Conservation (phyloP, 148 eudicot species). For the Pharnaceum exiguum region DNA sequence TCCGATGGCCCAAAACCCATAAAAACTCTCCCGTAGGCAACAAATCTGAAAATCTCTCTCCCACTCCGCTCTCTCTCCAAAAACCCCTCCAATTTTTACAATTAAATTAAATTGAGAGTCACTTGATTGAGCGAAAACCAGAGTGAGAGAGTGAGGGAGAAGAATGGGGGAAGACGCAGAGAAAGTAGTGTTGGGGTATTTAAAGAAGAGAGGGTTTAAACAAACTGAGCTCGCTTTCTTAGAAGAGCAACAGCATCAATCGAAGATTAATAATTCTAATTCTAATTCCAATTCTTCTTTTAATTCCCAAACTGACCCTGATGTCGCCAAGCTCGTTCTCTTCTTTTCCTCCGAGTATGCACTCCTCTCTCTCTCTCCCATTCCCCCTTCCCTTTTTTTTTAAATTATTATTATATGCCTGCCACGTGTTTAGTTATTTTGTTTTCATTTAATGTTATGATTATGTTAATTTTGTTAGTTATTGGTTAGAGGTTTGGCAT, state of each 20-base stretch:
- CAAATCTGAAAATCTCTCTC: too few species aligned
- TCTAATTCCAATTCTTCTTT: slow-evolving; percentile 40
- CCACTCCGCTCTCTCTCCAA: too few species aligned
- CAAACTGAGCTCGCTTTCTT: slow-evolving; percentile 75
- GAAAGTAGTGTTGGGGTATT: slow-evolving; percentile 68
- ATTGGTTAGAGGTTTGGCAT: too few species aligned
- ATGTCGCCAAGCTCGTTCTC: slow-evolving; percentile 58
- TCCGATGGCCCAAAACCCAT: too few species aligned
- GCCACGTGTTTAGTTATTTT: background rate
- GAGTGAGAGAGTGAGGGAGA: slow-evolving; percentile 4
- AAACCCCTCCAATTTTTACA: too few species aligned
- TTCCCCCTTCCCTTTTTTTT: background rate
- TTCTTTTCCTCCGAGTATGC: slow-evolving; percentile 56
- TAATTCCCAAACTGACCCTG: slow-evolving; percentile 54
- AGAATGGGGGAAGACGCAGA: slow-evolving; percentile 79
- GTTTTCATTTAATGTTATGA: background rate
- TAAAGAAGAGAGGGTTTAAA: slow-evolving; percentile 86
- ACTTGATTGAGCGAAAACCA: too few species aligned
- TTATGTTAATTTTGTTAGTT: background rate
- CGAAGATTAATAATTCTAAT: slow-evolving; percentile 23
- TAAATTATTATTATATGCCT: background rate
- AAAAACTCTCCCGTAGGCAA: too few species aligned
- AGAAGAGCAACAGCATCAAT: slow-evolving; percentile 52
- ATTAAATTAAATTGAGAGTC: too few species aligned
- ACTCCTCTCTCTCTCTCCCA: slow-evolving; percentile 3